Evolutionary conservation across 2,329 filamentous ascomycete genomes (phyloP), one percentile per base, ranked within the genome.

Genomic region (Shiraia sp.): DNA sequence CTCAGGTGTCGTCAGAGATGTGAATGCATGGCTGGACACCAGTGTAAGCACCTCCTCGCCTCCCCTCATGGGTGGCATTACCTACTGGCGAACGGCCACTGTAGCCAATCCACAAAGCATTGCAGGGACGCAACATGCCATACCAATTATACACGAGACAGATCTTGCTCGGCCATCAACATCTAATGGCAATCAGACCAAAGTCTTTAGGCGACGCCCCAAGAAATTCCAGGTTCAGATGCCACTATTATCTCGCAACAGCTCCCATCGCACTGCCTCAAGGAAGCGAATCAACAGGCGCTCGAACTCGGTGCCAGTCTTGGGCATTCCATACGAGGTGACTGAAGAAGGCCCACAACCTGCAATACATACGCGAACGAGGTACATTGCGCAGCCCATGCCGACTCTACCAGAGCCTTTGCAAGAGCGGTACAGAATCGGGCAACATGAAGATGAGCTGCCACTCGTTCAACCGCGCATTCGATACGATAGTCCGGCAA

Each of bases 1-100:
- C n/a, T 57, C 64, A 1, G 49, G 38, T 25, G 42, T 60, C 9
- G 47, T 61, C 10, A 55, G 55, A 9, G 49, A 68, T 29, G 54
- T 69, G 10, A 54, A 63, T 32, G 62, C 58, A 31, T 68, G 65
- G 65, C 48, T 69, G 2, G 63, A 67, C 25, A 52, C 60, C 6
- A 66, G 57, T 40, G 44, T 51, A 24, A 53, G 36, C 19, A 55
- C 47, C n/a, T 53, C 59, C 1, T 53, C 59, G 7, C 53, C 58
- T 31, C 56, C 58, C 3, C 40, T 69, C 13, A 69, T 69, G 65
- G 46, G 49, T 5, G 65, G 64, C n/a, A 26, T 68, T 5, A 41
- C 58, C 6, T 69, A 69, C 45, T 67, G 64, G 65, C 53, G 51
- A 41, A 52, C 55, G 16, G 60, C 46, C 10, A 43, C 49, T 3